phyloP scores from a whole-genome alignment of 257 asterid genomes.

The Anisodus acutangulus region DNA sequence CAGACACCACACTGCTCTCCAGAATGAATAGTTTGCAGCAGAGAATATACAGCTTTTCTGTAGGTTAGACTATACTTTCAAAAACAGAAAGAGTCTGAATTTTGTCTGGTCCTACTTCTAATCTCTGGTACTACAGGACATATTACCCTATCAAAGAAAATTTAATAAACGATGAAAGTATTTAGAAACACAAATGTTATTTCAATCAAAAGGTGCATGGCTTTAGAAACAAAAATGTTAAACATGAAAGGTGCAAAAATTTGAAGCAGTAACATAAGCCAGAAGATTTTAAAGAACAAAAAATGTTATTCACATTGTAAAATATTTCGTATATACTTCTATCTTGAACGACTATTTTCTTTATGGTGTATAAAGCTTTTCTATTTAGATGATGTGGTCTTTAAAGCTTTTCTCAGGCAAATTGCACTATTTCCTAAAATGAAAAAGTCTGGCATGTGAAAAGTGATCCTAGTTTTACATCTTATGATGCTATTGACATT shows the following conservation, averaged over 20 bases:
- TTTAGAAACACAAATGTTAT: not conserved
- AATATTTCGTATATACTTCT: not conserved
- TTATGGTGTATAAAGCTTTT: not conserved
- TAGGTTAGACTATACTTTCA: not conserved
- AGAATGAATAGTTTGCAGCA: not conserved
- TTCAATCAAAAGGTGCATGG: not conserved
- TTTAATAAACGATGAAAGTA: not conserved
- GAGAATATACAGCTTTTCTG: not conserved
- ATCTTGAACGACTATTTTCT: not conserved
- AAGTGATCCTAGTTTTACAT: slow-evolving; percentile 12
- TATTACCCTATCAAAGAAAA: not conserved
- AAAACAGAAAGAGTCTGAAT: not conserved
- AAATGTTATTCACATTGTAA: not conserved
- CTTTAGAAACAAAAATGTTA: not conserved
- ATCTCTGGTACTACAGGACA: not conserved
- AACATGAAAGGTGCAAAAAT: not conserved
- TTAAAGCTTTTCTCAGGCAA: not conserved
- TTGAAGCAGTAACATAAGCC: not conserved
- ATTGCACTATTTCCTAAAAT: not conserved
- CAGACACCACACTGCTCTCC: not conserved
- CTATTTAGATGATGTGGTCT: too few species aligned
- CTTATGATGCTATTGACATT: slow-evolving; percentile 5
- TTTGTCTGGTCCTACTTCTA: not conserved
- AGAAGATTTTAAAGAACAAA: not conserved
- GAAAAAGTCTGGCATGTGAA: not conserved